phyloP scores from a whole-genome alignment of 306 rosid genomes.

The Fagus crenata region DNA sequence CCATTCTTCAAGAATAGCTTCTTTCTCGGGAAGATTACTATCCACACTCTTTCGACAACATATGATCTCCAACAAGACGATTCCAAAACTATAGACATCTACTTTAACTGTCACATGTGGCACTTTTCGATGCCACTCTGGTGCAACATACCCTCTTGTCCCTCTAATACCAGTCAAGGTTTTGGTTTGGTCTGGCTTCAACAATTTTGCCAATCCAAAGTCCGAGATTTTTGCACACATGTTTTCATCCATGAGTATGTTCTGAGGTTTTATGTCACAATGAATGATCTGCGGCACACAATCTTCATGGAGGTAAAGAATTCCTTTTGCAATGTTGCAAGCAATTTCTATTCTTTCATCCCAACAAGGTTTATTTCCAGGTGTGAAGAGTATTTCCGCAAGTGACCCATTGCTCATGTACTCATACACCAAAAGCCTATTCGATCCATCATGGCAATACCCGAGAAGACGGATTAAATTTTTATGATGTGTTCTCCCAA shows the following conservation, averaged over 20 bases:
- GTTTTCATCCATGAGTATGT: neutral
- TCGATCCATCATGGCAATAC: neutral
- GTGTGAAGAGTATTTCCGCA: neutral
- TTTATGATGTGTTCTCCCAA: neutral
- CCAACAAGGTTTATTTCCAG: neutral
- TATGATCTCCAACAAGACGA: neutral
- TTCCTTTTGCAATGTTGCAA: neutral
- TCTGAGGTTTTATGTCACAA: neutral
- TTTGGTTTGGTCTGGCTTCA: neutral
- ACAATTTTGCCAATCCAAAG: neutral
- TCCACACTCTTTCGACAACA: neutral
- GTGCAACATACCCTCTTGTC: neutral
- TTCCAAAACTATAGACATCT: neutral
- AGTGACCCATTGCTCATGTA: neutral
- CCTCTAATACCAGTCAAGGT: neutral
- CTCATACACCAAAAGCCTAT: constrained; percentile 2
- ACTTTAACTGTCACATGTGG: neutral
- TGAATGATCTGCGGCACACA: neutral
- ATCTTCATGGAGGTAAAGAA: neutral
- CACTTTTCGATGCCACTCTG: neutral
- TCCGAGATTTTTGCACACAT: neutral
- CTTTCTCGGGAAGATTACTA: neutral
- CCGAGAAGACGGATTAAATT: neutral
- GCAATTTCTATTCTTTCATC: neutral
- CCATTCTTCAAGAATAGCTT: neutral